phyloP scores from a whole-genome alignment of 805 yeast species.

The Wickerhamiella australiensis region DNA sequence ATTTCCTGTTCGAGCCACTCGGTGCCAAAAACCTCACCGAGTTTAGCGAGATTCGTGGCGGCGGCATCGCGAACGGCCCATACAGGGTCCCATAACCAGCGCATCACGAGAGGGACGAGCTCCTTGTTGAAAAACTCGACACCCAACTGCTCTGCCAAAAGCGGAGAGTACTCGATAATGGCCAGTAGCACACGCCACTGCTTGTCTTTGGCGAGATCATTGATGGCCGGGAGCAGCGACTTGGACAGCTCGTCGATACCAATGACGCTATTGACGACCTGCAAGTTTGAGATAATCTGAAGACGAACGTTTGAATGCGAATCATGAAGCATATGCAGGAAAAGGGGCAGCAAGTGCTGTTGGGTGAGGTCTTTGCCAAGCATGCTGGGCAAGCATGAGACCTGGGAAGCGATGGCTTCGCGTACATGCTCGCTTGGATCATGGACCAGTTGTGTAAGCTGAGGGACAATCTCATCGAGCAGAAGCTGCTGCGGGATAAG shows the following conservation, averaged over 20 bases:
- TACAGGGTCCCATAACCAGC: constrained; percentile 98
- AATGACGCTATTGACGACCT: constrained; percentile 83
- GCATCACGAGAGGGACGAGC: constrained; percentile 76
- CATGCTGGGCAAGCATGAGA: constrained; percentile 75
- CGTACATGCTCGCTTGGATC: constrained; percentile 91
- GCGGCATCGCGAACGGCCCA: constrained; percentile 96
- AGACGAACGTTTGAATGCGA: constrained; percentile 94
- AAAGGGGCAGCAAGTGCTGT: constrained; percentile 71
- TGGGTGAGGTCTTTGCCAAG: constrained; percentile 76
- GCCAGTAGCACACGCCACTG: constrained; percentile 98
- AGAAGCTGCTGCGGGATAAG: constrained; percentile 37
- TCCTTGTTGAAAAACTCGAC: constrained; percentile 87
- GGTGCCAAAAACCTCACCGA: constrained; percentile 80
- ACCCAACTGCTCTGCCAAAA: constrained; percentile 87
- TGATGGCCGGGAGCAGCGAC: constrained; percentile 84
- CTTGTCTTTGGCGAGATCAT: constrained; percentile 89
- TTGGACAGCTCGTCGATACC: constrained; percentile 83
- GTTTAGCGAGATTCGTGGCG: constrained; percentile 62
- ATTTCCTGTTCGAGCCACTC: constrained; percentile 86
- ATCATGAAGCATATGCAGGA: constrained; percentile 87
- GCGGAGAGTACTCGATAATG: constrained; percentile 90
- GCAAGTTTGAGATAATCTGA: constrained; percentile 83
- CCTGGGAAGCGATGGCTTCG: constrained; percentile 78
- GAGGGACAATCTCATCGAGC: constrained; percentile 63
- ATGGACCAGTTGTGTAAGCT: constrained; percentile 67